Evolutionary conservation across 192 early-diverging fungal species (phyloP).

Genomic region (Linderina pennispora): DNA sequence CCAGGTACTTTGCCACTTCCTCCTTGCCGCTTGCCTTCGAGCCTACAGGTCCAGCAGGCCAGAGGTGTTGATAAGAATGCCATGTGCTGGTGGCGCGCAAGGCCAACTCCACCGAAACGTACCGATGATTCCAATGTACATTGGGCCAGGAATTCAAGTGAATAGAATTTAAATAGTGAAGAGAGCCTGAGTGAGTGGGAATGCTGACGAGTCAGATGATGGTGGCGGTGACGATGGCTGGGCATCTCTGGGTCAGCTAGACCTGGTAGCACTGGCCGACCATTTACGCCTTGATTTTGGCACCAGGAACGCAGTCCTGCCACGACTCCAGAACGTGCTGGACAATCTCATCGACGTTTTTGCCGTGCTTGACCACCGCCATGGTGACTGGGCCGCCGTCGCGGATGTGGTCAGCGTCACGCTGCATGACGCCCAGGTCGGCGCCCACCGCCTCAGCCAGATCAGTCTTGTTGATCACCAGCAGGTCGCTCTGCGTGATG

Average conservation of each 20-base stretch:
- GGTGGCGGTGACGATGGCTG: too few relatives aligned
- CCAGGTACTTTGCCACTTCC: conserved; percentile 28
- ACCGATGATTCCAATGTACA: conserved; percentile 47
- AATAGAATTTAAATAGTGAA: too few relatives aligned
- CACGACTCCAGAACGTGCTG: conserved; percentile 60
- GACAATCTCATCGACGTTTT: conserved; percentile 78
- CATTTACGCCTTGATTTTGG: conserved; percentile 39
- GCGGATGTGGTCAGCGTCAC: conserved; percentile 84
- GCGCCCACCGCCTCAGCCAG: conserved; percentile 85
- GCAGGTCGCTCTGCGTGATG: conserved; percentile 91
- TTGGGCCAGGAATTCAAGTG: conserved; percentile 2
- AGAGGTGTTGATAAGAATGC: too few relatives aligned
- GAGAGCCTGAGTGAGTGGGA: too few relatives aligned
- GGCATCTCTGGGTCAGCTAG: too few relatives aligned
- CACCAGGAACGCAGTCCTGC: conserved; percentile 42
- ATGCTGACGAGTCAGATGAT: too few relatives aligned
- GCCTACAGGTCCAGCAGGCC: conserved; percentile 17
- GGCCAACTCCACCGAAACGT: conserved; percentile 11
- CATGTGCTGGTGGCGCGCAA: too few relatives aligned
- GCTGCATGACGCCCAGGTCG: conserved; percentile 85
- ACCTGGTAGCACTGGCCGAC: too few relatives aligned
- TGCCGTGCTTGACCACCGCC: conserved; percentile 87
- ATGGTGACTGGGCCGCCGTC: conserved; percentile 86
- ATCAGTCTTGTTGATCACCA: conserved; percentile 97
- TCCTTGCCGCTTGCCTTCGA: conserved; percentile 44